Evolutionary conservation across 108 stramenopile species (phyloP).

Genomic region (Bacterosira constricta): DNA sequence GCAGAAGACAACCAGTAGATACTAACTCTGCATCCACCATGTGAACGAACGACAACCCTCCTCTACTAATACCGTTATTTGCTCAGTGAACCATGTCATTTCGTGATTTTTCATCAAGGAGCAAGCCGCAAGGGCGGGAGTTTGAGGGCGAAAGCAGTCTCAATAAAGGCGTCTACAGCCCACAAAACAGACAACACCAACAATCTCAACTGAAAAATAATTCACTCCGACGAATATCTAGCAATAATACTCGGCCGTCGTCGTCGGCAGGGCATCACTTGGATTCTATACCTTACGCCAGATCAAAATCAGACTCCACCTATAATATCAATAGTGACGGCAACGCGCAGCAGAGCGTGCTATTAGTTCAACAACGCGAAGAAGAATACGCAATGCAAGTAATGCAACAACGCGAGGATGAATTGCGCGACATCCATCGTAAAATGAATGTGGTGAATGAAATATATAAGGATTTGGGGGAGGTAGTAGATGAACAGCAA

Average conservation of each 20-base stretch:
- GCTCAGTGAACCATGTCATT: background rate
- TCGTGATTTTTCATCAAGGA: background rate
- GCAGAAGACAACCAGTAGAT: too few species aligned
- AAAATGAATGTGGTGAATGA: conserved; percentile 42
- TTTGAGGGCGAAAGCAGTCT: background rate
- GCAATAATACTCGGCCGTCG: background rate
- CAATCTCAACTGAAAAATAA: background rate
- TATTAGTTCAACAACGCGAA: conserved; percentile 30
- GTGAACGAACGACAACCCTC: too few species aligned
- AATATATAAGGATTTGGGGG: conserved; percentile 44
- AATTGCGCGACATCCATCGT: conserved; percentile 27
- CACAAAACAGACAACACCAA: background rate
- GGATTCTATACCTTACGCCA: background rate
- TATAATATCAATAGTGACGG: background rate
- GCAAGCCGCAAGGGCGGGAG: background rate
- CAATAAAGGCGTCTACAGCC: too few species aligned
- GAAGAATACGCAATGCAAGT: conserved; percentile 33
- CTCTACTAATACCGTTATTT: too few species aligned
- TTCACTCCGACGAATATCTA: background rate
- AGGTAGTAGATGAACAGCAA: conserved; percentile 36
- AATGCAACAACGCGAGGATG: conserved; percentile 38
- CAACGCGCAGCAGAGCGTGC: conserved; percentile 3
- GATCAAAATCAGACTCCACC: background rate
- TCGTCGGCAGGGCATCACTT: background rate
- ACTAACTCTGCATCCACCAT: too few species aligned